Evolutionary conservation across 2,329 filamentous ascomycete species (phyloP), one percentile per base, ranked within the genome.

Genomic region (Didymella arachidicola): DNA sequence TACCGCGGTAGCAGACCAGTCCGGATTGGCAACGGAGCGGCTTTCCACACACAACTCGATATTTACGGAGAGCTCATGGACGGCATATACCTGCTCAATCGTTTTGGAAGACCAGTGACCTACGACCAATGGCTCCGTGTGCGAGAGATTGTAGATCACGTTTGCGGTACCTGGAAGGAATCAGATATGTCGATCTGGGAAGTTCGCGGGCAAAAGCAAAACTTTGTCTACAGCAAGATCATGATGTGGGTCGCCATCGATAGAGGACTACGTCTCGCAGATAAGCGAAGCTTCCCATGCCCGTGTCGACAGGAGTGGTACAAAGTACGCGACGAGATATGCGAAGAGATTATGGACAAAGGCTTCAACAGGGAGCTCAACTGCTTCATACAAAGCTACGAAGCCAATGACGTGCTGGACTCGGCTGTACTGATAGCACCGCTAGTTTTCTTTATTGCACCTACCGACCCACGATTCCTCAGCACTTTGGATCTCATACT

Each of bases 191-290:
- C 89, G 2, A 93, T 93, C 67, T 93, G 90, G 90, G 90, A 93
- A 73, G 89, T 92, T 6, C 85, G 90, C 41, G 90, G 90, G 64
- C 80, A 87, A 68, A 89, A 89, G 71, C 89, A 92, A 74, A 86
- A 92, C 69, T 93, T 92, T 65, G 86, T 88, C 14, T 93, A 93
- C 76, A 91, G 88, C n/a, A 91, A 93, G 72, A 83, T 93, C 63
- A 91, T 93, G 87, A 82, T 93, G 22, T 93, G 90, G 90, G 90
- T 93, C 3, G 89, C 90, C 18, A 86, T 93, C 62, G 90, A 93
- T 72, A 87, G 90, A 5, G 90, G 88, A 10, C 78, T 93, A 12
- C 88, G 90, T 2, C 83, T 93, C 0, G 82, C 89, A 4, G 89
- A 93, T 18, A 93, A 92, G 76, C 81, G 91, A 53, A 89, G 87